Conservation (phyloP, 2,329 filamentous ascomycete species). For the Cordyceps cateniannulata region DNA sequence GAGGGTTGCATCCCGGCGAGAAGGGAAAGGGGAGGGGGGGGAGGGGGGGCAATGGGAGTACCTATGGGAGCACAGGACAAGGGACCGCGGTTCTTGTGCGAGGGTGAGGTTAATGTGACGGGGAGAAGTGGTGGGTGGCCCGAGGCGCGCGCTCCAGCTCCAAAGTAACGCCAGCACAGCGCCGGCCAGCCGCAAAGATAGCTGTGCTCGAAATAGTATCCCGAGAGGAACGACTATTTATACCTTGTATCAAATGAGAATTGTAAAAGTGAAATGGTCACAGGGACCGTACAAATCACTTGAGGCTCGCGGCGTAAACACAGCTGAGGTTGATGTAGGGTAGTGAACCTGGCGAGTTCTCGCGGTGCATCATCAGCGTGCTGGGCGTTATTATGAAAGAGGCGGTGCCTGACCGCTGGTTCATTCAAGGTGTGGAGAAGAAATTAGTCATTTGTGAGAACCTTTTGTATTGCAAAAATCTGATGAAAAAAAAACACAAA, state of each 20-base stretch:
- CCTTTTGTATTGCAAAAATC: not conserved
- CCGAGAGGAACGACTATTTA: not conserved
- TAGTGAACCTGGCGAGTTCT: not conserved
- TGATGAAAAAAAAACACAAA: not conserved
- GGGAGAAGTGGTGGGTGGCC: not conserved
- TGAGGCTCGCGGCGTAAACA: not conserved
- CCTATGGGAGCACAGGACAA: not conserved
- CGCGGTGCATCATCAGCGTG: not conserved
- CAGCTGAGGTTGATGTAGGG: not conserved
- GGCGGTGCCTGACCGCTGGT: not conserved
- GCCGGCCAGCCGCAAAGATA: not conserved
- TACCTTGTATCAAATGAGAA: not conserved
- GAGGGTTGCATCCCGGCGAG: not conserved
- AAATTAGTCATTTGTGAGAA: not conserved
- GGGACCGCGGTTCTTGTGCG: not conserved
- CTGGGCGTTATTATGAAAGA: not conserved
- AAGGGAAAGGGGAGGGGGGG: not conserved
- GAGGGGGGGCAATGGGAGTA: too few relatives aligned
- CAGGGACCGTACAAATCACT: too few relatives aligned
- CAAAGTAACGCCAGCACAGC: not conserved
- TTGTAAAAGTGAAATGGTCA: not conserved
- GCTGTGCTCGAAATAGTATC: not conserved
- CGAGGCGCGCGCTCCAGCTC: not conserved
- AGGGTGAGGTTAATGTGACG: constrained; percentile 4
- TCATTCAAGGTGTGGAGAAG: not conserved